phyloP scores from a whole-genome alignment of 106 monocot genomes.

The Dendrobium nobile region DNA sequence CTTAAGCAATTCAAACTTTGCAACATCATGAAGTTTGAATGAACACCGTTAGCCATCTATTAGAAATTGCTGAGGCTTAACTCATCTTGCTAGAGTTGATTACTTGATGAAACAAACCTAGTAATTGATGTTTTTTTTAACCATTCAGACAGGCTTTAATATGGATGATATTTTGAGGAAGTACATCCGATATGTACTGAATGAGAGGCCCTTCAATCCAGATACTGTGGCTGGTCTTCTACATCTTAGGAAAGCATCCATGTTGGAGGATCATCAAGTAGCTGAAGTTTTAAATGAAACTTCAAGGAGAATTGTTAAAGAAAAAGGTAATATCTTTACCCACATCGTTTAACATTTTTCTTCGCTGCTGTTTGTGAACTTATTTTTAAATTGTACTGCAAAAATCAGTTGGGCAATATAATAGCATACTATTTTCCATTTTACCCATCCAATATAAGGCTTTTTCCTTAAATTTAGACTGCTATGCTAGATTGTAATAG shows the following conservation, averaged over 20 bases:
- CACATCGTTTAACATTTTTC: neutral
- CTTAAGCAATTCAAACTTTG: neutral
- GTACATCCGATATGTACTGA: constrained; percentile 86
- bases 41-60: neutral
- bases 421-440: neutral
- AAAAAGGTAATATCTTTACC: constrained; percentile 52
- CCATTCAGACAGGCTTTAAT: constrained; percentile 83
- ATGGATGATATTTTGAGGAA: constrained; percentile 91
- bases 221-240: constrained; percentile 70
- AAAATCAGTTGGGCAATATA: neutral
- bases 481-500: neutral
- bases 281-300: constrained; percentile 86
- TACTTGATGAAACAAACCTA: neutral
- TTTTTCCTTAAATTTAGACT: neutral
- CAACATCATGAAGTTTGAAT: neutral
- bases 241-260: constrained; percentile 65
- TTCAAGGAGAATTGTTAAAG: constrained; percentile 90
- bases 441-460: neutral
- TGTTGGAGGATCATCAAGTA: constrained; percentile 80
- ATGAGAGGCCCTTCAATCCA: constrained; percentile 83
- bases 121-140: constrained; percentile 1
- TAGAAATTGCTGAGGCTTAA: neutral
- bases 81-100: neutral
- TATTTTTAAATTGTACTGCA: neutral
- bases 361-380: neutral